Evolutionary conservation across 371 early-diverging fungal genomes (phyloP).

Genomic region (Dinochytrium kinnereticum): DNA sequence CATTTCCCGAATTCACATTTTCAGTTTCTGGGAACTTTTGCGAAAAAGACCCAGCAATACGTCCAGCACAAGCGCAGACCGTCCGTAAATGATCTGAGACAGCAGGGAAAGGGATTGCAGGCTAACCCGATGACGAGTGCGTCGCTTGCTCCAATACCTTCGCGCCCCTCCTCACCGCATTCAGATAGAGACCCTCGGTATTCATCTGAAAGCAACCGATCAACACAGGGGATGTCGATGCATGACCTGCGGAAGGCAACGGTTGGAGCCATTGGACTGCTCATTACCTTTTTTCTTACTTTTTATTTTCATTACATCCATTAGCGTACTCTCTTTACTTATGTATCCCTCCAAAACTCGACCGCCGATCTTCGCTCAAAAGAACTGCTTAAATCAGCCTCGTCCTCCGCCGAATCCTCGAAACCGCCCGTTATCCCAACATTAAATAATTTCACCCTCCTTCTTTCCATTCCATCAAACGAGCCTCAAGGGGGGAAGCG

Average conservation of each 20-base stretch:
- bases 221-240: neutral
- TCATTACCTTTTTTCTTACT: neutral
- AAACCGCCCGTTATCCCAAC: too few relatives aligned
- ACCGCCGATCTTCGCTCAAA: neutral
- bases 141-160: neutral
- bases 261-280: too few relatives aligned
- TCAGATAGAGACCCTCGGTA: neutral
- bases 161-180: neutral
- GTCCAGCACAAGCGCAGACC: neutral
- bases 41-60: neutral
- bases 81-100: neutral
- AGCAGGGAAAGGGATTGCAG: neutral
- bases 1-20: neutral
- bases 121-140: neutral
- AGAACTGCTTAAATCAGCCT: neutral
- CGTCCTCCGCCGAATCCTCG: neutral
- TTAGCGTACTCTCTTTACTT: neutral
- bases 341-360: neutral
- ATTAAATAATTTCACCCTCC: neutral
- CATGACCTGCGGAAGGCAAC: neutral
- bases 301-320: neutral
- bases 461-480: neutral
- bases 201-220: neutral
- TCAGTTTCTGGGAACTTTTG: neutral
- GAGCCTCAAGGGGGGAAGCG: neutral